A percentile compares a stretch with the other conserved stretches of the same genome.
These are phyloP conservation scores for Xylariomycetidae sp. DNA, from an alignment of 2,329 filamentous ascomycete species.

Conservation along the genomic window DNA sequence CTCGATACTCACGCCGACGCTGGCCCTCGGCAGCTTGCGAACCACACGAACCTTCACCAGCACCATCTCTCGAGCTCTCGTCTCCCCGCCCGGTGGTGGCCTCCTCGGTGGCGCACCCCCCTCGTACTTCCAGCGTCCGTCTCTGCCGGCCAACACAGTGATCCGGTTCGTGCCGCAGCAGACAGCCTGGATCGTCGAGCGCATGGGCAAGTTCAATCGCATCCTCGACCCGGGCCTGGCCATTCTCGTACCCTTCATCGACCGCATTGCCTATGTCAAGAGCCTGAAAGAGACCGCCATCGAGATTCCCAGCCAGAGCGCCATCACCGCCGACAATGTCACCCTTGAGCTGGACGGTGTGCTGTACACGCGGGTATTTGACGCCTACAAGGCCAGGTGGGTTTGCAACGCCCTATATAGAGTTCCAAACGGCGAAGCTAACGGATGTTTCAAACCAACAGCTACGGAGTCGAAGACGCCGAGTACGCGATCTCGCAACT, in stretches of 20 bases:
- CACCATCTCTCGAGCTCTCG: constrained; percentile 11
- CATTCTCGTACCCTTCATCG: constrained; percentile 81
- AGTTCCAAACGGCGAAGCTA: neutral
- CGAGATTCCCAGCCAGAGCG: constrained; percentile 95
- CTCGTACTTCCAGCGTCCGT: constrained; percentile 71
- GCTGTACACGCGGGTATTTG: constrained; percentile 90
- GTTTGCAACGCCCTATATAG: constrained; percentile 15
- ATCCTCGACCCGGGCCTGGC: constrained; percentile 90
- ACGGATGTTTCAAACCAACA: constrained; percentile 29
- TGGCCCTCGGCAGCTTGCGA: constrained; percentile 4
- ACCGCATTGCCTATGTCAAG: constrained; percentile 97
- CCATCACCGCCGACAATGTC: constrained; percentile 97
- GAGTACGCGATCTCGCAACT: constrained; percentile 98
- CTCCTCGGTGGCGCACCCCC: constrained; percentile 35
- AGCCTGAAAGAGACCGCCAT: constrained; percentile 93
- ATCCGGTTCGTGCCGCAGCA: constrained; percentile 98
- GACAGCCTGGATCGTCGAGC: constrained; percentile 97
- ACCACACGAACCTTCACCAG: neutral
- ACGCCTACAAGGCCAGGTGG: constrained; percentile 94
- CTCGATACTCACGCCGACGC: constrained; percentile 8
- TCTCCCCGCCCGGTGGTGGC: constrained; percentile 21
- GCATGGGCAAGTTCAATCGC: constrained; percentile 95
- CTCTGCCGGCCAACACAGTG: constrained; percentile 86
- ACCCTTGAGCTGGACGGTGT: constrained; percentile 95
- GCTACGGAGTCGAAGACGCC: constrained; percentile 96